Conservation (phyloP, 768 basidiomycete species). For the Kwoniella heveanensis region DNA sequence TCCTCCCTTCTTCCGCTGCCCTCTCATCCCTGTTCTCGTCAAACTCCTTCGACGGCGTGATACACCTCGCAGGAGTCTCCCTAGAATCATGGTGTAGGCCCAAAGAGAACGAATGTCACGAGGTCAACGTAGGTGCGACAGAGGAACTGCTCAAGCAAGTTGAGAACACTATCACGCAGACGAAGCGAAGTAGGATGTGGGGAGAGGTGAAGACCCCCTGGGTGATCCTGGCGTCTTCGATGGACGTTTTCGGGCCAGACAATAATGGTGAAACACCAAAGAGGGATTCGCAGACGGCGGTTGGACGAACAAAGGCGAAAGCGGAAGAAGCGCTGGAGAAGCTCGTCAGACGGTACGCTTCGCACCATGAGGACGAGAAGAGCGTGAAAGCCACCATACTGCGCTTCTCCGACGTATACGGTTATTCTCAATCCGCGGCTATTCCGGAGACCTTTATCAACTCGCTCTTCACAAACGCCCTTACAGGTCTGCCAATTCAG, state of each 20-base stretch:
- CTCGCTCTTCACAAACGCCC: constrained; percentile 40
- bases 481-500: constrained; percentile 51
- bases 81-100: constrained; percentile 43
- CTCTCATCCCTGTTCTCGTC: constrained; percentile 30
- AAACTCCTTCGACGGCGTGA: constrained; percentile 36
- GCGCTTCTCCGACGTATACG: constrained; percentile 52
- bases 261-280: constrained; percentile 23
- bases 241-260: constrained; percentile 47
- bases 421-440: constrained; percentile 26
- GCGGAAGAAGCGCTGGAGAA: constrained; percentile 38
- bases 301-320: constrained; percentile 45
- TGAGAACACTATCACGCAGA: not conserved
- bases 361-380: not conserved
- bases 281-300: constrained; percentile 31
- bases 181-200: constrained; percentile 10
- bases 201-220: constrained; percentile 39
- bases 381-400: constrained; percentile 30
- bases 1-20: constrained; percentile 24
- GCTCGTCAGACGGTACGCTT: constrained; percentile 7
- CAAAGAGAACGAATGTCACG: constrained; percentile 40
- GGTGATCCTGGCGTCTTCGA: constrained; percentile 47
- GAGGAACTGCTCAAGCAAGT: constrained; percentile 30
- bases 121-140: constrained; percentile 62
- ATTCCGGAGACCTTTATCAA: constrained; percentile 48
- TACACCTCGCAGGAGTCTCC: constrained; percentile 47